phyloP scores from a whole-genome alignment of 345 rosid genomes.

The Boechera stricta region DNA sequence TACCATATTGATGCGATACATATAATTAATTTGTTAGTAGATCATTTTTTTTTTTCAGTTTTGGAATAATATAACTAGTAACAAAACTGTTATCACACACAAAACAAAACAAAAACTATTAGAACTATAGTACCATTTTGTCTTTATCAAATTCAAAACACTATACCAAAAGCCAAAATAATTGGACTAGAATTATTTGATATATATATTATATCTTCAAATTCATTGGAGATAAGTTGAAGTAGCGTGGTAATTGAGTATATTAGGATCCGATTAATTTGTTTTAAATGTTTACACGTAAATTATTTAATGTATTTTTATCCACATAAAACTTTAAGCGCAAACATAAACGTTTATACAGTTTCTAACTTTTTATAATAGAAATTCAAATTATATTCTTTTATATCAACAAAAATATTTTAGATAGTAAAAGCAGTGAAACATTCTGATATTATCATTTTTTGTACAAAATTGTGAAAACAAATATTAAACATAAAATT shows the following conservation, averaged over 20 bases:
- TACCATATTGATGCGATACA: not conserved
- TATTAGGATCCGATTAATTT: not conserved
- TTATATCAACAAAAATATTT: too few species aligned
- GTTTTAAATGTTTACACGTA: not conserved
- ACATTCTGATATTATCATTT: too few species aligned
- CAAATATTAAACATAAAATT: too few species aligned
- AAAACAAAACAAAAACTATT: not conserved
- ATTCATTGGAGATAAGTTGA: not conserved
- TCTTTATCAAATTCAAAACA: too few species aligned
- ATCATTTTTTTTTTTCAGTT: not conserved
- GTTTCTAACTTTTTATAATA: too few species aligned
- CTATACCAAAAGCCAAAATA: not conserved
- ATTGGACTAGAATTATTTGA: not conserved
- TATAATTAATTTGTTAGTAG: not conserved
- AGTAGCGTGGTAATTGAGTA: not conserved
- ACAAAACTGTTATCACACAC: not conserved
- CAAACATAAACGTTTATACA: too few species aligned
- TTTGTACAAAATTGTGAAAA: too few species aligned
- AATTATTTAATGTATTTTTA: not conserved
- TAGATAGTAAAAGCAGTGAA: too few species aligned
- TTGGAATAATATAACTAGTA: not conserved
- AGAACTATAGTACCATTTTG: not conserved
- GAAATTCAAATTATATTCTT: too few species aligned
- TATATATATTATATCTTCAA: not conserved
- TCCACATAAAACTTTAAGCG: too few species aligned